Conservation (phyloP, 768 basidiomycete species). For the Lyophyllum decastes region DNA sequence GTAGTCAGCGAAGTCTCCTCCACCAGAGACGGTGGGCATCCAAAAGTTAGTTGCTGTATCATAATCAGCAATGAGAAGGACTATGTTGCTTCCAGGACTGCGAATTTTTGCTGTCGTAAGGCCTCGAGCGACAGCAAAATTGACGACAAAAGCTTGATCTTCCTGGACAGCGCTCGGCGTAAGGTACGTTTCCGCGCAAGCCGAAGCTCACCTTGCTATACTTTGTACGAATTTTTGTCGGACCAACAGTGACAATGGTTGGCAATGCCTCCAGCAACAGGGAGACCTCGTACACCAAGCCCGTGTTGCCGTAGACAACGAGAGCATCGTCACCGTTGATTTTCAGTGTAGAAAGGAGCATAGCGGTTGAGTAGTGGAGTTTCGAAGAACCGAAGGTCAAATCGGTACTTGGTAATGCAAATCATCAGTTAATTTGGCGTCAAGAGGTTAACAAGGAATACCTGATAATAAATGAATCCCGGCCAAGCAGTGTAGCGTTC, state of each 20-base stretch:
- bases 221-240: constrained; percentile 8
- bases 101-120: constrained; percentile 9
- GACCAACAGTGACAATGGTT: not conserved
- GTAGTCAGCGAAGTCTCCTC: constrained; percentile 10
- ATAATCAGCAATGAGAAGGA: constrained; percentile 17
- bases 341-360: constrained; percentile 15
- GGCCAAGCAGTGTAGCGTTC: constrained; percentile 12
- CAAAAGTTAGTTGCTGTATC: constrained; percentile 14
- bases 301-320: constrained; percentile 14
- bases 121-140: constrained; percentile 7
- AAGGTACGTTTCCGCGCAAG: not conserved
- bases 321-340: constrained; percentile 15
- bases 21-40: constrained; percentile 17
- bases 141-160: constrained; percentile 5
- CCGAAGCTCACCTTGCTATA: constrained; percentile 7
- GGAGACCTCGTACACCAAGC: constrained; percentile 15
- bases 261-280: constrained; percentile 5
- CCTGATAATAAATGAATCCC: constrained; percentile 15
- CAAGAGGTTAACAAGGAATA: not conserved
- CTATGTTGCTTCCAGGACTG: not conserved
- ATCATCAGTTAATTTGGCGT: not conserved
- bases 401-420: constrained; percentile 5
- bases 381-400: constrained; percentile 14
- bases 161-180: not conserved
- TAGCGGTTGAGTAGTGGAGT: constrained; percentile 16